Base-by-base conservation (phyloP, 495 filamentous ascomycete species). In the Clohesyomyces aquaticus region DNA sequence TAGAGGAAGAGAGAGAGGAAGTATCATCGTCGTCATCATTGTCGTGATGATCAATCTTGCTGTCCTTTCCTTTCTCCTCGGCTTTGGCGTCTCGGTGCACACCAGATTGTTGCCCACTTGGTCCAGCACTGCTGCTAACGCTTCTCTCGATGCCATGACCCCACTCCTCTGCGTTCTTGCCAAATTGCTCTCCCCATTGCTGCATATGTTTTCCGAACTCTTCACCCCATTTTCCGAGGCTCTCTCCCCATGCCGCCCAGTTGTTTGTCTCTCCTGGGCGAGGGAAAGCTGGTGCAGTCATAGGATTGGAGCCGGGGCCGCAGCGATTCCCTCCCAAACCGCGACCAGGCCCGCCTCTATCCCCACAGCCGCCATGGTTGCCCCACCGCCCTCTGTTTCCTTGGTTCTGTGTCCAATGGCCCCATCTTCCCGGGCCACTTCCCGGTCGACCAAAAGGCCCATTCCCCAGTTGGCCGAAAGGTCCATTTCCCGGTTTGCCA, bases 211-310 rank as follows among this genome's bases (percentile, higher is more conserved):
- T 48, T 1, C 68, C 68, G 29, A 71, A 54, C 11, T 71, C 66
- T 29, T 67, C 64, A 26, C 68, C 68, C 68, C 68, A 71, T 19
- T 64, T 61, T 18, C 54, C 68, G 9, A 54, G 41, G 38, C 29
- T 56, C 25, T 60, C 47, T 12, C 66, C 66, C 35, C 16, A 65
- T 9, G 53, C 47, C 23, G 25, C 50, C 63, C 62, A 69, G 14
- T 49, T 26, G 12, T 64, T 55, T 26, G 51, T 3, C 9, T 21
- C 43, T 22, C 6, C 41, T 28, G 16, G 3, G n/a, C 43, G 22
- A 26, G 41, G 23, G 2, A 45, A 22, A 25, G 43, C 16, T 4
- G 41, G 49, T 11, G 22, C 35, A 22, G 19, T 22, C 10, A 38
- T 29, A 11, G 18, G 48, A 48, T n/a, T n/a, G 26, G 22, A n/a